Evolutionary conservation across 164 flowering plant species (phyloP).

Genomic region (Annona cherimola): DNA sequence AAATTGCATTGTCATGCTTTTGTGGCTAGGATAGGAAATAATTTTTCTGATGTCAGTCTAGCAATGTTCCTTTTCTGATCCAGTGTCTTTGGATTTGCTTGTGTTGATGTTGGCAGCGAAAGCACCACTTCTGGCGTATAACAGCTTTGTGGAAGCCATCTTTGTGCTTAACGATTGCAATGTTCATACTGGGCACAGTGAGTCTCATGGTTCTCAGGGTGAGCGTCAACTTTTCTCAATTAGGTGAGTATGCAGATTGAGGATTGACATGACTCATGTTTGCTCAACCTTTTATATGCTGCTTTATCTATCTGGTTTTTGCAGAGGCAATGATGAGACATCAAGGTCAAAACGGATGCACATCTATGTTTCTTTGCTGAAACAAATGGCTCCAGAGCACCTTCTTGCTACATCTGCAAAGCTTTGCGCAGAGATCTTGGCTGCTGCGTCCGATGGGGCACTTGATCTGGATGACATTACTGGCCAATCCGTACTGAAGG

Average conservation of each 20-base stretch:
- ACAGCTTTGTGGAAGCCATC: conserved; percentile 95
- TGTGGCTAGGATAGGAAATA: too few species aligned
- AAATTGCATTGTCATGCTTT: too few species aligned
- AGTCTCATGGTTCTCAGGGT: conserved; percentile 35
- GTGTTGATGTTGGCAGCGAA: conserved; percentile 46
- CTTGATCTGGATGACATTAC: conserved; percentile 62
- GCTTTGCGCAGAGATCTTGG: conserved; percentile 90
- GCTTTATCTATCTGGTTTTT: conserved; percentile 4
- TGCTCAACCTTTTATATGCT: not conserved
- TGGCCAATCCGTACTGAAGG: conserved; percentile 87
- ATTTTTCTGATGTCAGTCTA: too few species aligned
- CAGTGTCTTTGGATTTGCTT: not conserved
- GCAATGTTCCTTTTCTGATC: not conserved
- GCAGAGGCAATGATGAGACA: conserved; percentile 74
- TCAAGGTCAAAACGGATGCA: conserved; percentile 88
- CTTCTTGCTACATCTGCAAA: conserved; percentile 91
- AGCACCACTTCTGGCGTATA: conserved; percentile 96
- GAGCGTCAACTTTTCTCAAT: conserved; percentile 60
- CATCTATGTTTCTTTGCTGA: conserved; percentile 68
- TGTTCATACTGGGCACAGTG: conserved; percentile 53
- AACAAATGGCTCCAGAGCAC: conserved; percentile 99
- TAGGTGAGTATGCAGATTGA: conserved; percentile 38
- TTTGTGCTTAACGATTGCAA: conserved; percentile 84
- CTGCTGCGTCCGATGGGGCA: conserved; percentile 90
- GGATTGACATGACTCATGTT: not conserved